These are phyloP conservation scores for Aspergillus ibericus DNA, from an alignment of 2,329 filamentous ascomycete genomes.

Conservation along the genomic window DNA sequence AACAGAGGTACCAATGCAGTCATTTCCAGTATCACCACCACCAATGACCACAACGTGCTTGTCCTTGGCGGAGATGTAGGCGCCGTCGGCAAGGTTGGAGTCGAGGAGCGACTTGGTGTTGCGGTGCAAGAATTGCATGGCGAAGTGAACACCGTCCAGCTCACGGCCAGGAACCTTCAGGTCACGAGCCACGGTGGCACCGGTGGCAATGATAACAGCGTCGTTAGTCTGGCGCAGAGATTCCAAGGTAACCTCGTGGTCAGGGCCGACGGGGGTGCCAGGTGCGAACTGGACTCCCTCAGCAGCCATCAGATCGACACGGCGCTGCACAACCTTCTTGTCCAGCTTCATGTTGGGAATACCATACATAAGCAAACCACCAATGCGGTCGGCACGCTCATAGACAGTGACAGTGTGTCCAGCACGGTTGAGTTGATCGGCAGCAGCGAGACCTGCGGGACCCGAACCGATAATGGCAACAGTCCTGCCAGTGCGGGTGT, in stretches of 20 bases:
- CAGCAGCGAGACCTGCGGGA: conserved; percentile 82
- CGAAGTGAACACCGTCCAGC: conserved; percentile 87
- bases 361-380: conserved; percentile 95
- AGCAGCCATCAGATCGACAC: conserved; percentile 89
- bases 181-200: conserved; percentile 89
- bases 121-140: conserved; percentile 95
- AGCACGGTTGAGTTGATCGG: conserved; percentile 91
- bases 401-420: conserved; percentile 88
- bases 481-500: conserved; percentile 81
- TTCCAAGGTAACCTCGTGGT: conserved; percentile 64
- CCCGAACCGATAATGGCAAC: conserved; percentile 89
- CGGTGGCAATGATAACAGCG: conserved; percentile 86
- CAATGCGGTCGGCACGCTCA: conserved; percentile 85
- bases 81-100: conserved; percentile 76
- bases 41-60: conserved; percentile 97
- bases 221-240: conserved; percentile 74
- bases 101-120: conserved; percentile 98
- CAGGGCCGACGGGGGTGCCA: conserved; percentile 73
- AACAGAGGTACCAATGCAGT: conserved; percentile 95
- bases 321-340: conserved; percentile 93
- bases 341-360: conserved; percentile 99
- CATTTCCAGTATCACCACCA: conserved; percentile 95
- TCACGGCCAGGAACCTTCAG: conserved; percentile 86
- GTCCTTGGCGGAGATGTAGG: conserved; percentile 91
- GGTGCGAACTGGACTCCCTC: conserved; percentile 85